Conservation (phyloP, 495 filamentous ascomycete species). For the Pseudevernia furfuracea region DNA sequence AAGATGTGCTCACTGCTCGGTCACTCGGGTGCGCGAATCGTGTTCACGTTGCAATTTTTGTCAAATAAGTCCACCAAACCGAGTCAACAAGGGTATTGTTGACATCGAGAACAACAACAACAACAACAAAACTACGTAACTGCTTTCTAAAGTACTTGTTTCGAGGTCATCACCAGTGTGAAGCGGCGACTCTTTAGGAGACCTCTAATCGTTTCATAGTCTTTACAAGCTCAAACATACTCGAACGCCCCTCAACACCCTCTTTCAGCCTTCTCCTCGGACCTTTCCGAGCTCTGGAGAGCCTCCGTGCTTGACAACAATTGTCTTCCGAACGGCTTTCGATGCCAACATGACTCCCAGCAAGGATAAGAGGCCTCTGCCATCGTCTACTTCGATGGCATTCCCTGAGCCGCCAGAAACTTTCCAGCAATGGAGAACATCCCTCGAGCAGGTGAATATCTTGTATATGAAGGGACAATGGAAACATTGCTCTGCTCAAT, state of each 20-base stretch:
- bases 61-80: neutral
- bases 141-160: neutral
- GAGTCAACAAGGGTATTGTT: neutral
- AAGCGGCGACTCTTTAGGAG: neutral
- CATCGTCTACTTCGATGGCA: constrained; percentile 19
- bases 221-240: neutral
- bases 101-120: neutral
- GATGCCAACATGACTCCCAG: constrained; percentile 20
- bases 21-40: neutral
- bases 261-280: neutral
- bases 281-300: neutral
- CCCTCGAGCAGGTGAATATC: constrained; percentile 33
- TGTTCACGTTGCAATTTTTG: neutral
- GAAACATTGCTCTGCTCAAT: constrained; percentile 39
- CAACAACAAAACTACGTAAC: neutral
- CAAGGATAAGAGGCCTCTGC: constrained; percentile 24
- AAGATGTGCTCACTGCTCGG: neutral
- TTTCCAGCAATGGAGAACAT: constrained; percentile 32
- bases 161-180: neutral
- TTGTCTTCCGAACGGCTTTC: neutral
- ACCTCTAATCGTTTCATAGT: neutral
- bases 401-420: constrained; percentile 25
- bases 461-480: constrained; percentile 38
- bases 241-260: neutral
- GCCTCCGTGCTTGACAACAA: neutral